Evolutionary conservation across 2,329 filamentous ascomycete species (phyloP), one percentile per base, ranked within the genome.

Genomic region (Fusarium robinianum): DNA sequence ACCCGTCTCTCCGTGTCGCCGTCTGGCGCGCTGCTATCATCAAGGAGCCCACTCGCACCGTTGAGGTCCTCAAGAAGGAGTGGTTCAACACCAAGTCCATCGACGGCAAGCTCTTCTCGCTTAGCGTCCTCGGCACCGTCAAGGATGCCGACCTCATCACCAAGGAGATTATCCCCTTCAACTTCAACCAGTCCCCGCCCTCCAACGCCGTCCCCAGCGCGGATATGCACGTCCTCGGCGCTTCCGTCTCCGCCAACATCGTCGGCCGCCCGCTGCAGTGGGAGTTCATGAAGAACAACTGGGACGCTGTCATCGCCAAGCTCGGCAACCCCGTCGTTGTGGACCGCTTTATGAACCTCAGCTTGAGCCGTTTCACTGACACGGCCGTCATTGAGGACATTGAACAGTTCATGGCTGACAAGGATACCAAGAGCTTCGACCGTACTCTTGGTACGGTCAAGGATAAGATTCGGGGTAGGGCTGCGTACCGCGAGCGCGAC

Each of bases 41-140:
- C 53, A 68, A 70, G 44, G 81, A 91, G 54, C 83, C 90, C 6
- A 82, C 81, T 6, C 78, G 79, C 38, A 74, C 83, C 11, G 88
- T 90, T 55, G 78, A 87, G 18, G 79, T 84, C 6, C 78, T 99
- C 41, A 90, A 92, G 73, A 82, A 89, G 41, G 91, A 96, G 66
- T 97, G 89, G 78, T 78, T 83, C 52, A 84, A 76, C 36, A 94
- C 90, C 9, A 85, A 86, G 38, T 89, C 90, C 6, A 84, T 96
- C 24, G 94, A 97, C 61, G 91, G 90, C 60, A 95, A 91, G 69
- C 90, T 96, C 57, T 87, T 95, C 53, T 87, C 83, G 55, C 79
- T 97, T 3, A 75, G 80, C 24, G 82, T 87, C 4, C 78, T 99
- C 30, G 90, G 90, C 22, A 81, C 84, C 25, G 83, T 87, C 14